phyloP scores from a whole-genome alignment of 768 basidiomycete species.

The Hypholoma fasciculare region DNA sequence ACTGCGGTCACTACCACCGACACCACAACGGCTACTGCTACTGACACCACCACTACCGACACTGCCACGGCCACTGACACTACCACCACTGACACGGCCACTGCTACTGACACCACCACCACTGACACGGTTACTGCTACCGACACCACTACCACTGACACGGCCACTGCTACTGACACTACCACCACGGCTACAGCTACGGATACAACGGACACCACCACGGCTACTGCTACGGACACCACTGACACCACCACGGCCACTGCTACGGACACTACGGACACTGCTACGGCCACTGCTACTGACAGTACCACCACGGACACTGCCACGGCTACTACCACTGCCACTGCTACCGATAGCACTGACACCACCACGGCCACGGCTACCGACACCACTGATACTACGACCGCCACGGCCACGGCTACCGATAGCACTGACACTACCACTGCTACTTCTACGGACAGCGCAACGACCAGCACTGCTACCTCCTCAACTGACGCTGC shows the following conservation, averaged over 20 bases:
- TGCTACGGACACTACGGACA: neutral
- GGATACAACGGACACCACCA: too few relatives aligned
- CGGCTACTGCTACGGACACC: neutral
- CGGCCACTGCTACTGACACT: too few relatives aligned
- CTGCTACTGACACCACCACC: neutral
- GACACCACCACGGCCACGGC: neutral
- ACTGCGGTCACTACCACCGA: neutral
- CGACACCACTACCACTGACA: too few relatives aligned
- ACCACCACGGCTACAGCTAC: too few relatives aligned
- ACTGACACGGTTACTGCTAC: too few relatives aligned
- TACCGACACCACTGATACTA: neutral
- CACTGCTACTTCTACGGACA: neutral
- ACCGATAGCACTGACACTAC: neutral
- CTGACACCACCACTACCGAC: neutral
- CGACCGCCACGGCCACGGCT: neutral
- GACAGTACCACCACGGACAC: neutral
- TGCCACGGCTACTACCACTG: neutral
- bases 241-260: neutral
- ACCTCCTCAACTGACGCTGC: neutral
- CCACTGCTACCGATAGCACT: neutral
- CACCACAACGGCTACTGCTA: neutral
- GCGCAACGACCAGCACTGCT: neutral
- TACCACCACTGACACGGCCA: neutral
- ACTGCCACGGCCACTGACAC: neutral
- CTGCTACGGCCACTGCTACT: neutral